phyloP scores from a whole-genome alignment of 169 alveolate genomes.

The Blepharisma undulans region DNA sequence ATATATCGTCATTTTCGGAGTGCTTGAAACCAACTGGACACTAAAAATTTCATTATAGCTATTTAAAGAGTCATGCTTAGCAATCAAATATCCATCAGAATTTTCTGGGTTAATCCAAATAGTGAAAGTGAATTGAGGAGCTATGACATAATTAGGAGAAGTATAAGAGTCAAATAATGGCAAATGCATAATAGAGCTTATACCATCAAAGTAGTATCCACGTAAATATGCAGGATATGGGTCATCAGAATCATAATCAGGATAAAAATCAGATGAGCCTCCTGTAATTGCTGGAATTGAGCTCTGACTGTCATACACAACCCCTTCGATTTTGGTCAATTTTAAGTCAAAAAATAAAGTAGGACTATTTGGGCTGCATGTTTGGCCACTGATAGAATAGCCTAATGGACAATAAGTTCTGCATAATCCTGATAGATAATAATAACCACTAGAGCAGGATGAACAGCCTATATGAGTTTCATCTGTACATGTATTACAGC shows the following conservation, averaged over 20 bases:
- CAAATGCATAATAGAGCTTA: background rate
- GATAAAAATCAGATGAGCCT: background rate
- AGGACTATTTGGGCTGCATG: background rate
- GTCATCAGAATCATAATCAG: constrained; percentile 13
- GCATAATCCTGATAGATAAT: background rate
- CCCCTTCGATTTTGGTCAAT: background rate
- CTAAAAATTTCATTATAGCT: background rate
- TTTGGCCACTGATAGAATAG: background rate
- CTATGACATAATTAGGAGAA: background rate
- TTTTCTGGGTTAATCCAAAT: background rate
- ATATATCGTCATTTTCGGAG: background rate
- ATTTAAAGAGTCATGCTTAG: constrained; percentile 8
- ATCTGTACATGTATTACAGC: background rate
- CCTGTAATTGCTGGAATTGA: constrained; percentile 8
- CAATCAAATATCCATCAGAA: background rate
- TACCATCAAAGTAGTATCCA: constrained; percentile 29
- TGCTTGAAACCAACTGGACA: background rate
- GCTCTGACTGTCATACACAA: background rate
- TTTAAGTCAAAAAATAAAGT: background rate
- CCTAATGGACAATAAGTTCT: background rate
- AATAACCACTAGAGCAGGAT: background rate
- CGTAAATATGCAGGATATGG: constrained; percentile 2
- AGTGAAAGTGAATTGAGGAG: background rate
- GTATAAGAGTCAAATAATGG: background rate
- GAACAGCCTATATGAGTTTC: background rate